A percentile compares a stretch with the other conserved stretches of the same genome.
phyloP scores from a whole-genome alignment of 345 rosid species.

The Aegle marmelos region DNA sequence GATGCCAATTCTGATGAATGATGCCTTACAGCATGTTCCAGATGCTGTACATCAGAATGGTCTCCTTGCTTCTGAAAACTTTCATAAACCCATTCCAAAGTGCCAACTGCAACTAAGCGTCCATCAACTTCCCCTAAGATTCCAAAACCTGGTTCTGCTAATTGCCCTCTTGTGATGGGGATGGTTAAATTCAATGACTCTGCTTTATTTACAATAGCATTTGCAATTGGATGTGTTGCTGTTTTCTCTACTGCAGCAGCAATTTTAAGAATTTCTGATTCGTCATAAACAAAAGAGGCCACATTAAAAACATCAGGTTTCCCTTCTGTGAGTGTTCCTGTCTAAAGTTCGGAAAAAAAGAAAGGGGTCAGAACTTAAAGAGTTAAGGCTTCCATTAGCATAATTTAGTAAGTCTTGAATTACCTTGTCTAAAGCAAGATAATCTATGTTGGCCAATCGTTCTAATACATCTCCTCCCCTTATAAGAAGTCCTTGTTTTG shows the following conservation, averaged over 20 bases:
- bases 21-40: constrained; percentile 43
- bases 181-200: constrained; percentile 52
- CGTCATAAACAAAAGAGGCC: constrained; percentile 54
- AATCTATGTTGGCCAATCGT: constrained; percentile 73
- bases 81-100: constrained; percentile 73
- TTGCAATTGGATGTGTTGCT: constrained; percentile 87
- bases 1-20: constrained; percentile 34
- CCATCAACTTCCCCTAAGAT: constrained; percentile 91
- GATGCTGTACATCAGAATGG: constrained; percentile 38
- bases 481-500: constrained; percentile 89
- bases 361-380: neutral
- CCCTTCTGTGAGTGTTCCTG: constrained; percentile 97
- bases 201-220: constrained; percentile 72
- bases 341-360: constrained; percentile 41
- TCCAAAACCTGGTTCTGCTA: constrained; percentile 93
- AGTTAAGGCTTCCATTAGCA: neutral
- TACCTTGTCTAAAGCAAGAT: constrained; percentile 92
- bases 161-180: constrained; percentile 80
- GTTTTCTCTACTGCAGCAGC: constrained; percentile 97
- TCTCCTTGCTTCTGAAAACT: constrained; percentile 55
- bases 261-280: constrained; percentile 69
- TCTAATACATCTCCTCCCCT: constrained; percentile 97
- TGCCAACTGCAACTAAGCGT: constrained; percentile 81
- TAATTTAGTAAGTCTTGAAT: neutral
- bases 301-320: constrained; percentile 73